These are phyloP conservation scores for Bipolaris gigantea DNA, from an alignment of 2,329 filamentous ascomycete species.

Conservation along the genomic window DNA sequence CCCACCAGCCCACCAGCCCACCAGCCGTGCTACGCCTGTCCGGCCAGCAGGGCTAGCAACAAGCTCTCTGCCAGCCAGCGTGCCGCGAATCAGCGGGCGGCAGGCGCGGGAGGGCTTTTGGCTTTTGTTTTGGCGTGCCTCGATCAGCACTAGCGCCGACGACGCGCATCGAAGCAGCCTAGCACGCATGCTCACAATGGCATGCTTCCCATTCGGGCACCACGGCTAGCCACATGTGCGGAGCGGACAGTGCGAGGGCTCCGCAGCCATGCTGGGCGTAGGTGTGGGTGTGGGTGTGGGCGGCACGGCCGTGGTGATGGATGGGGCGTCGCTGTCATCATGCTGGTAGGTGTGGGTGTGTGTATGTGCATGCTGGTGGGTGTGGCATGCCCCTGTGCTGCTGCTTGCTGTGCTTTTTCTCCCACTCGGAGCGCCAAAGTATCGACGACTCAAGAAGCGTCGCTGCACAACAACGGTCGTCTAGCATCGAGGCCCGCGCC, in stretches of 20 bases:
- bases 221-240: constrained; percentile 21
- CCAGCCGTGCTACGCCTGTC: constrained; percentile 16
- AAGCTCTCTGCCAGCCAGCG: constrained; percentile 22
- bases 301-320: constrained; percentile 8
- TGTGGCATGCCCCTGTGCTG: not conserved
- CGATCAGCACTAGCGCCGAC: constrained; percentile 17
- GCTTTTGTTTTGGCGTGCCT: constrained; percentile 33
- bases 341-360: constrained; percentile 1
- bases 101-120: constrained; percentile 31
- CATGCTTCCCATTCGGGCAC: constrained; percentile 28
- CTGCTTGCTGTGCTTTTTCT: constrained; percentile 5
- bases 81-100: constrained; percentile 31
- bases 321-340: constrained; percentile 10
- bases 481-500: constrained; percentile 3
- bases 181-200: constrained; percentile 26
- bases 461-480: constrained; percentile 13
- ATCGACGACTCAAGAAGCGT: not conserved
- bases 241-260: constrained; percentile 22
- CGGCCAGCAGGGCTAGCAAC: constrained; percentile 19
- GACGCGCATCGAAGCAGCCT: constrained; percentile 14
- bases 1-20: constrained; percentile 10
- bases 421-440: not conserved
- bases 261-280: constrained; percentile 16
- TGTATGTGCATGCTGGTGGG: no score
- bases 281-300: constrained; percentile 12